Evolutionary conservation across 2,329 filamentous ascomycete species (phyloP), one percentile per base, ranked within the genome.

Genomic region (Phaeosphaeriaceae sp.): DNA sequence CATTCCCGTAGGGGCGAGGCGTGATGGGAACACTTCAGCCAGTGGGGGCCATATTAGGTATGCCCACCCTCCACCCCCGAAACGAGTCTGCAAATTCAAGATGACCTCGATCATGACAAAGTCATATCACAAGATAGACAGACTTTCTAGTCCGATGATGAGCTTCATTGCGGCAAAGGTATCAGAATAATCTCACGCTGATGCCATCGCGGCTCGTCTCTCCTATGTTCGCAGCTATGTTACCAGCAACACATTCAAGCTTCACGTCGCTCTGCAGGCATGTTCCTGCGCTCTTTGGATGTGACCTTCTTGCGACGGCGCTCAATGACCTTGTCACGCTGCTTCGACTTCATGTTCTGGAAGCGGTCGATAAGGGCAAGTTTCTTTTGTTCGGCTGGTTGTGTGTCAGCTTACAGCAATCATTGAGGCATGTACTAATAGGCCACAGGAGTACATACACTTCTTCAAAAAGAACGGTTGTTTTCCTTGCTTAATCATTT

Each of bases 391-490:
- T 97, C 93, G 67, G 87, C 86, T 73, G 48, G 23, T 46, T 42
- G 5, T 1, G 1, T 38, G 47, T 69, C 43, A 70, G 67, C 43
- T 53, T 32, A 20, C 18, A 29, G 20, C 33, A 9, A 6, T 3
- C 13, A 33, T 15, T 21, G 37, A 17, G 6, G 32, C 12, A 26
- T 6, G 8, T 5, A 18, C 17, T 7, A n/a, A 8, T 6, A 32
- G 2, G 33, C 33, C 39, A 46, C 46, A 15, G n/a, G 13, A 8
- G 16, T 30, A 65, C 68, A 44, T 69, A 76, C 79, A 78, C 78
- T 87, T 87, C 84, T 99, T 99, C 64, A 97, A 78, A 75, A 90
- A 97, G 77, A 92, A 99, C 0, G 94, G 93, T 70, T 83, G 85
- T 84, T 97, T 97, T 53, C 94, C 94, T 77, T 95, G 84, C 64